phyloP scores from a whole-genome alignment of 768 basidiomycete genomes.

The Boletellus ananiceps region DNA sequence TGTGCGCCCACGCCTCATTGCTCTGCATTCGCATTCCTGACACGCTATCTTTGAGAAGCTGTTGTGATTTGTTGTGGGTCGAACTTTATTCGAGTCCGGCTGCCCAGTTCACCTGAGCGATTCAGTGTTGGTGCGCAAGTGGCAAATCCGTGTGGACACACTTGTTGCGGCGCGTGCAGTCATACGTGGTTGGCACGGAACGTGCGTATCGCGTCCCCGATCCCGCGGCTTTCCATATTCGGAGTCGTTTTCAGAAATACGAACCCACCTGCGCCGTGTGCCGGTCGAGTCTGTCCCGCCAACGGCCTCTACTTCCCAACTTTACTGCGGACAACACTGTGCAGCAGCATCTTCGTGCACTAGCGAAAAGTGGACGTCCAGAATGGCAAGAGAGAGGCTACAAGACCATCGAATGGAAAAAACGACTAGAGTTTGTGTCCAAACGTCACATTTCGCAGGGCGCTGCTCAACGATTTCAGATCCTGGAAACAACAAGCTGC shows the following conservation, averaged over 20 bases:
- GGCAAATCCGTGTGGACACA: conserved; percentile 71
- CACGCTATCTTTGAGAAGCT: conserved; percentile 41
- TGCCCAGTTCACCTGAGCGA: background rate
- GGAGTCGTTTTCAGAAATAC: conserved; percentile 28
- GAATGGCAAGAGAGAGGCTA: conserved; percentile 53
- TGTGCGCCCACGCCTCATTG: conserved; percentile 44
- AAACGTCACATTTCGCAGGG: background rate
- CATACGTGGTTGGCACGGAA: conserved; percentile 54
- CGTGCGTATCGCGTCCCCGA: conserved; percentile 31
- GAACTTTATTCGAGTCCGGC: background rate
- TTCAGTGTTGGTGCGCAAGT: conserved; percentile 56
- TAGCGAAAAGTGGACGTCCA: conserved; percentile 41
- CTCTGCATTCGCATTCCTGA: background rate
- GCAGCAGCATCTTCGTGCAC: conserved; percentile 50
- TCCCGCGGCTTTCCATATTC: background rate
- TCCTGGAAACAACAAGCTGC: conserved; percentile 28
- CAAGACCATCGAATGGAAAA: conserved; percentile 47
- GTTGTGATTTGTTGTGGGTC: conserved; percentile 66
- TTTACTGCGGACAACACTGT: conserved; percentile 57
- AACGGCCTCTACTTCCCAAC: conserved; percentile 57
- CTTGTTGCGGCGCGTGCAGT: conserved; percentile 64
- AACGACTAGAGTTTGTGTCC: conserved; percentile 48
- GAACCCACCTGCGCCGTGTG: conserved; percentile 57
- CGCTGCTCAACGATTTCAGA: conserved; percentile 6
- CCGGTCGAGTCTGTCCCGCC: conserved; percentile 41